phyloP scores from a whole-genome alignment of 176 grass and related monocot species.

The Zoysia pacifica region DNA sequence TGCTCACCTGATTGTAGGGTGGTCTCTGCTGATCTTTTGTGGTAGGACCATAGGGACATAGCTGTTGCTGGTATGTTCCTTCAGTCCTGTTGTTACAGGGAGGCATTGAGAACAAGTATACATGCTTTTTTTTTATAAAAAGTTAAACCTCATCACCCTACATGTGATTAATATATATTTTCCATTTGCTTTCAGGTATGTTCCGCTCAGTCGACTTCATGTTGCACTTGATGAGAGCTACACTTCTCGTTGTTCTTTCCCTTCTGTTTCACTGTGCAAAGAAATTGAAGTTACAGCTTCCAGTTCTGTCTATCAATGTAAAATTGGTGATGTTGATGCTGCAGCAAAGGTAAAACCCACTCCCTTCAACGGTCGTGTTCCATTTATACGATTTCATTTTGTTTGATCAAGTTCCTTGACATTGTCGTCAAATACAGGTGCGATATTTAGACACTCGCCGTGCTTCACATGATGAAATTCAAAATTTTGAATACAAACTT shows the following conservation, averaged over 20 bases:
- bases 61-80: too few species aligned
- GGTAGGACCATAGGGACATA: background rate
- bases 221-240: slow-evolving; percentile 45
- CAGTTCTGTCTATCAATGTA: slow-evolving; percentile 69
- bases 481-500: slow-evolving; percentile 78
- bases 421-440: slow-evolving; percentile 50
- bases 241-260: slow-evolving; percentile 55
- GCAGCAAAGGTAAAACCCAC: slow-evolving; percentile 66
- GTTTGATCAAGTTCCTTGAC: slow-evolving; percentile 32
- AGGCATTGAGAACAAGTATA: slow-evolving; percentile 39
- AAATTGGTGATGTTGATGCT: slow-evolving; percentile 81
- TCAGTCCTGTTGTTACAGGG: slow-evolving; percentile 28
- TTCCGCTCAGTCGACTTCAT: slow-evolving; percentile 76
- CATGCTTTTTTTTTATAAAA: slow-evolving; percentile 24
- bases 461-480: slow-evolving; percentile 61
- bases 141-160: slow-evolving; percentile 18
- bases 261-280: slow-evolving; percentile 53
- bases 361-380: slow-evolving; percentile 11
- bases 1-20: slow-evolving; percentile 10
- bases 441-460: slow-evolving; percentile 58
- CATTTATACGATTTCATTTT: slow-evolving; percentile 21
- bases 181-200: slow-evolving; percentile 65
- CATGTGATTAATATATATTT: slow-evolving; percentile 5
- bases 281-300: slow-evolving; percentile 67
- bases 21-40: too few species aligned